Evolutionary conservation across 495 filamentous ascomycete genomes (phyloP), one percentile per base, ranked within the genome.

Genomic region (Tuber umbilicatum): DNA sequence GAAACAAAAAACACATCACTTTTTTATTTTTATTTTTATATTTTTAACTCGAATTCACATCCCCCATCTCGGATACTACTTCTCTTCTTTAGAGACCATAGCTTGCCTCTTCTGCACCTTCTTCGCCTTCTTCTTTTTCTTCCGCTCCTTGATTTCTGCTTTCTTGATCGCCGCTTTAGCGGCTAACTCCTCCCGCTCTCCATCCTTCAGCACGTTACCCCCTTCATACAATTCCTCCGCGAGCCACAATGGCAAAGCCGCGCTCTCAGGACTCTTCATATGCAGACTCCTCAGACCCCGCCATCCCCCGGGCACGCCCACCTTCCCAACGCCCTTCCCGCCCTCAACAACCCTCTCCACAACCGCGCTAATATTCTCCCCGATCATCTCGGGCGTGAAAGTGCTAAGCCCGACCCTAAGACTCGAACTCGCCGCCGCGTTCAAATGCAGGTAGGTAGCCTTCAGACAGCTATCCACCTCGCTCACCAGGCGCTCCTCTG

Each of bases 171-270:
- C 87, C 37, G 78, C 70, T 72, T 73, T 78, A 35, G 75, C 40
- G 74, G 80, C 79, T 81, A 23, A 83, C n/a, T 83, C 83, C 77
- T 85, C 84, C 60, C 83, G 81, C 43, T 86, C 85, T 70, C 85
- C 85, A 67, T 88, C 83, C 71, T 88, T 89, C 79, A 97, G 84
- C 7, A 97, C 90, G 83, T 97, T 92, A 35, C 84, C 86, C 77
- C 94, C 91, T 71, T 91, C 85, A 93, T 94, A 99, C 71, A 99
- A 84, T 85, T 98, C 92, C 80, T 90, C 89, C 14, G 95, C 91
- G 81, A 97, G 85, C 91, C 93, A 99, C 75, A 99, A 89, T 21
- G 95, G 95, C 78, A 99, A 85, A 19, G 94, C 93, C 74, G 89
- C 91, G 16, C 93, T 96, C 78, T 90, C 89, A 16, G 92, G 90